Conservation (phyloP, 257 asterid species). For the Solanum piurae region DNA sequence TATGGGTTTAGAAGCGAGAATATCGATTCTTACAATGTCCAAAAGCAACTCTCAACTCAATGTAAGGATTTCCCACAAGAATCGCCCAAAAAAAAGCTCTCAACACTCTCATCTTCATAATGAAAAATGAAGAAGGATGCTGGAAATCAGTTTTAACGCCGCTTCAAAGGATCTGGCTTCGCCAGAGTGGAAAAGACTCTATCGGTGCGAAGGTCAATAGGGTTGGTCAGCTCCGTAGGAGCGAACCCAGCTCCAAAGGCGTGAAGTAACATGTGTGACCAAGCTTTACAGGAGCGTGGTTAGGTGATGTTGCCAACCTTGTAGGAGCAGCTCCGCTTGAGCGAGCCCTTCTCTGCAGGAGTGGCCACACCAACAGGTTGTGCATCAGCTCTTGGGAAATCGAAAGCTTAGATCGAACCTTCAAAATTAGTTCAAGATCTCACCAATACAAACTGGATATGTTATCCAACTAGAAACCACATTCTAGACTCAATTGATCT, state of each 20-base stretch:
- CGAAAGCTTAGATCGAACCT: background rate
- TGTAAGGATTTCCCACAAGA: background rate
- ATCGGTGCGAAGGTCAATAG: background rate
- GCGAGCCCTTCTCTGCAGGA: background rate
- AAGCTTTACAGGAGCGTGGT: background rate
- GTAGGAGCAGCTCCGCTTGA: background rate
- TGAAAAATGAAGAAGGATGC: background rate
- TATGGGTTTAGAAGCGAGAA: no score
- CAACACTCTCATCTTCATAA: background rate
- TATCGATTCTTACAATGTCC: background rate
- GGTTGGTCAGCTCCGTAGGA: background rate
- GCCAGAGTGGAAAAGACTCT: background rate
- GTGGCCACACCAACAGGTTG: background rate
- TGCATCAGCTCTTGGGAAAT: background rate
- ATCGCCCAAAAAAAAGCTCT: background rate
- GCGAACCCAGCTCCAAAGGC: background rate
- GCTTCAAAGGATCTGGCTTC: background rate
- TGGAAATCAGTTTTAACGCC: background rate
- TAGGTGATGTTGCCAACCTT: background rate
- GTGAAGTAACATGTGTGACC: fast-evolving
- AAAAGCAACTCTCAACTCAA: background rate
- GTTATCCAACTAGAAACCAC: background rate
- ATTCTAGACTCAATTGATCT: background rate
- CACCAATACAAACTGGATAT: background rate
- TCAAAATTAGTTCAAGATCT: background rate